phyloP scores from a whole-genome alignment of 306 rosid genomes.

The Senna tora region DNA sequence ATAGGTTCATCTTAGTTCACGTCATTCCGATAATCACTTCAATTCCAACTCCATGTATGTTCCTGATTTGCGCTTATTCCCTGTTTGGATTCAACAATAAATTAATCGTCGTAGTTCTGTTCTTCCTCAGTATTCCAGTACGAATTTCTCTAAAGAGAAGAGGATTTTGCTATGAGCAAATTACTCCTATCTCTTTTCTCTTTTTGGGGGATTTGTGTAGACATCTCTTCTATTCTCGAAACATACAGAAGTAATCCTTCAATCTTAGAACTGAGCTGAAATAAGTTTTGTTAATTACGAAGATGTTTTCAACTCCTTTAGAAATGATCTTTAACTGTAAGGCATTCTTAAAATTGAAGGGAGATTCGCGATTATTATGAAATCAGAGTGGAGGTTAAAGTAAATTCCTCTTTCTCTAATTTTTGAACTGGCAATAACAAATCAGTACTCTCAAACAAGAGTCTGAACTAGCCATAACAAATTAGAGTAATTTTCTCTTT shows the following conservation, averaged over 20 bases:
- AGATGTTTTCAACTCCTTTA: not conserved
- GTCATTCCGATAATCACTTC: conserved; percentile 78
- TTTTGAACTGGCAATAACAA: not conserved
- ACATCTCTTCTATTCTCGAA: not conserved
- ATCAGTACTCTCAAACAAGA: not conserved
- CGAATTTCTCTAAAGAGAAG: not conserved
- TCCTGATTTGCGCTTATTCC: not conserved
- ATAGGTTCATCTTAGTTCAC: conserved; percentile 80
- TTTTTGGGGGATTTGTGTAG: not conserved
- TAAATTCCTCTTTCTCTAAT: not conserved
- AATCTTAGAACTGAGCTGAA: not conserved
- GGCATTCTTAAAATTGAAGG: not conserved
- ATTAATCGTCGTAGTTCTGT: not conserved
- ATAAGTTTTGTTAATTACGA: not conserved
- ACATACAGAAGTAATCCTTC: not conserved
- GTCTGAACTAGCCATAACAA: not conserved
- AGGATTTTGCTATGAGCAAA: not conserved
- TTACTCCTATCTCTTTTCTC: not conserved
- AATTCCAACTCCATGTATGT: conserved; percentile 74
- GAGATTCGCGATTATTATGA: not conserved
- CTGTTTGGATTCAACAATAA: conserved; percentile 26
- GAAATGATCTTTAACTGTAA: not conserved
- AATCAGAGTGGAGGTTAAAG: not conserved
- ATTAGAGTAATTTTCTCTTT: not conserved
- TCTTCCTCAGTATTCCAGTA: not conserved